Evolutionary conservation across 78 protist species (phyloP).

Genomic region (Emiliania huxleyi): DNA sequence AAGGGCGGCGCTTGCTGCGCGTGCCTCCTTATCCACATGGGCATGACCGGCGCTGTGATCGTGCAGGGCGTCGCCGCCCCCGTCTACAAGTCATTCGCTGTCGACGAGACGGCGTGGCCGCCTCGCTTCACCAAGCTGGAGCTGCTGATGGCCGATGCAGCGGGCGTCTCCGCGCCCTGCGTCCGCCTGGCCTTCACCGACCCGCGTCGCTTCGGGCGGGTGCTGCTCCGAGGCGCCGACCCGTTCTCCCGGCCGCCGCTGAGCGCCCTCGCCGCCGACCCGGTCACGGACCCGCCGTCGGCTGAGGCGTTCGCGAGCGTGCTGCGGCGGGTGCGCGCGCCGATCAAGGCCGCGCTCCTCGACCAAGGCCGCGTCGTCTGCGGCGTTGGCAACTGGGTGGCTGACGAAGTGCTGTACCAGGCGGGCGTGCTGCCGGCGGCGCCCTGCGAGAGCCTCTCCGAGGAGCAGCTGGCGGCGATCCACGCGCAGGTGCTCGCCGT

Average conservation of each 20-base stretch:
- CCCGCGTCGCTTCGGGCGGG: slow-evolving; percentile 32
- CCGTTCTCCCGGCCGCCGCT: not conserved
- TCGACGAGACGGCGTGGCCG: not conserved
- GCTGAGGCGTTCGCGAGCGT: not conserved
- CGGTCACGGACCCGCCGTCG: not conserved
- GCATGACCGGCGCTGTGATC: slow-evolving; percentile 24
- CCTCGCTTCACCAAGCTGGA: slow-evolving; percentile 23
- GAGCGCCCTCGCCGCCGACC: not conserved
- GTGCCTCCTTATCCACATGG: slow-evolving; percentile 10
- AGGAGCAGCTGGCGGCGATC: not conserved
- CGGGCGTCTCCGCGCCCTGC: too few relatives aligned
- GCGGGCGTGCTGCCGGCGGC: not conserved
- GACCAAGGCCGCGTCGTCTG: slow-evolving; percentile 4
- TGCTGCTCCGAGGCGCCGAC: not conserved
- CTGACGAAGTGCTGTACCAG: slow-evolving; percentile 37
- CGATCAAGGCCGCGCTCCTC: slow-evolving; percentile 20
- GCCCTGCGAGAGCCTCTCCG: not conserved
- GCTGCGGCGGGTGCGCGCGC: not conserved
- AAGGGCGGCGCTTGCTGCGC: not conserved
- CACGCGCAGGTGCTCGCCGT: not conserved
- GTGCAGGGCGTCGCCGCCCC: not conserved
- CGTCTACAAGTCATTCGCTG: not conserved
- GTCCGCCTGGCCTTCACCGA: not conserved
- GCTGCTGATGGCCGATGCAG: not conserved
- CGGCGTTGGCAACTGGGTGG: slow-evolving; percentile 44